Evolutionary conservation across 1,284 basidiomycete species (phyloP).

Genomic region (Cronartium quercuum): DNA sequence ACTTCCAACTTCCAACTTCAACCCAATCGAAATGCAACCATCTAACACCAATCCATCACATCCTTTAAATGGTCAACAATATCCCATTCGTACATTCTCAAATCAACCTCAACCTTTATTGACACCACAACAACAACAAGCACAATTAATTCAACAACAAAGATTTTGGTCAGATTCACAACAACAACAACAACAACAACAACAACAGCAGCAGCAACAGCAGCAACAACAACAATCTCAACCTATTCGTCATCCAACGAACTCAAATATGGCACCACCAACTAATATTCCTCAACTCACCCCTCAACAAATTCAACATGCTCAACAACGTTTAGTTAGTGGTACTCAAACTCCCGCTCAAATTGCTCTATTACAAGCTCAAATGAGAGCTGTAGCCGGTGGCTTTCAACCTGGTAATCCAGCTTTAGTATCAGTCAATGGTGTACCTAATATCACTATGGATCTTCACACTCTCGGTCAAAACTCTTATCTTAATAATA

Average conservation of each 20-base stretch:
- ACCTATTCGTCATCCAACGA: background rate
- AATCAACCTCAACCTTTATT: background rate
- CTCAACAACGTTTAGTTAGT: slow-evolving; percentile 1
- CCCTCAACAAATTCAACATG: slow-evolving; percentile 4
- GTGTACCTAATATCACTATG: background rate
- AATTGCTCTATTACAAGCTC: background rate
- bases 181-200: background rate
- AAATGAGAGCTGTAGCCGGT: background rate
- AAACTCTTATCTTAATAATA: background rate
- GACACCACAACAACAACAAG: background rate
- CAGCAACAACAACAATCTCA: background rate
- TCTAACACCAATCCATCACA: too few relatives aligned
- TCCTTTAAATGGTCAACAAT: too few relatives aligned
- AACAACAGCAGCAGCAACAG: background rate
- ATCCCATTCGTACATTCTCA: background rate
- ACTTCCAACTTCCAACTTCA: too few relatives aligned
- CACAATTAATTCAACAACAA: background rate
- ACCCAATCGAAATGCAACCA: too few relatives aligned
- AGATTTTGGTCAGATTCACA: background rate
- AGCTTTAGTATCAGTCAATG: background rate
- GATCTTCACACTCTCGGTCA: background rate
- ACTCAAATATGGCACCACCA: background rate
- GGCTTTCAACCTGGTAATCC: background rate
- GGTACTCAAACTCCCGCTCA: background rate
- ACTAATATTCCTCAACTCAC: background rate